Base-by-base conservation (phyloP, 805 yeast species). In the Starmera caribaea region DNA sequence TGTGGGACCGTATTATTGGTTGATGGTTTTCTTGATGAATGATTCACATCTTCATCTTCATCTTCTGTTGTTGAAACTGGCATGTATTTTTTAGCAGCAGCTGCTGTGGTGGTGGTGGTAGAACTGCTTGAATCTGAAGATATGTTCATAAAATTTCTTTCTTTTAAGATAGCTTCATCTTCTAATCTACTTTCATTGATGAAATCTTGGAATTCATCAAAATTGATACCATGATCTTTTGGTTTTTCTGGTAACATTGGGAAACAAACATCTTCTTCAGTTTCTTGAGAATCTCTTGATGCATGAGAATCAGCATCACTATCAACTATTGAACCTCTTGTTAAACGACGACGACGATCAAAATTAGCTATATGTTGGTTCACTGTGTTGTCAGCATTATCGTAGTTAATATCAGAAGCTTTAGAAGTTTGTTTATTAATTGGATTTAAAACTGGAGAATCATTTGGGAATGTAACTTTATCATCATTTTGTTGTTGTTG, bases 221-320 rank as follows among this genome's bases (percentile, higher is more conserved):
- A 87, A 60, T 90, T 96, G 48, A 92, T 85, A 14, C 95, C 96
- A 44, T 78, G 79, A 34, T 74, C 65, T 38, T 75, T 66, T 12
- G 69, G 66, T 41, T 72, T 76, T 44, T 81, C 81, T 4, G 84
- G 79, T 37, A 77, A 65, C 86, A 87, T 81, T 2, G 97, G 97
- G 62, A 89, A 89, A 68, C 97, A 90, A 35, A 90, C 98, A 71
- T 90, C 97, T 56, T 87, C 96, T 54, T 90, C 97, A 0, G 96
- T 87, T 55, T 88, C 96, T 50, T 85, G 95, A 4, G 89, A 79
- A 15, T 79, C 76, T 47, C 87, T 69, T 9, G 90, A 81, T 2
- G 79, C 83, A 49, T 76, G 84, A 2, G 89, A 81, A 49, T 74
- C 81, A 16, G 70, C 72, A 47, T 82, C 90, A 44, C 78, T 73